Conservation (phyloP, 2,329 filamentous ascomycete species). For the Epichloe aotearoae region DNA sequence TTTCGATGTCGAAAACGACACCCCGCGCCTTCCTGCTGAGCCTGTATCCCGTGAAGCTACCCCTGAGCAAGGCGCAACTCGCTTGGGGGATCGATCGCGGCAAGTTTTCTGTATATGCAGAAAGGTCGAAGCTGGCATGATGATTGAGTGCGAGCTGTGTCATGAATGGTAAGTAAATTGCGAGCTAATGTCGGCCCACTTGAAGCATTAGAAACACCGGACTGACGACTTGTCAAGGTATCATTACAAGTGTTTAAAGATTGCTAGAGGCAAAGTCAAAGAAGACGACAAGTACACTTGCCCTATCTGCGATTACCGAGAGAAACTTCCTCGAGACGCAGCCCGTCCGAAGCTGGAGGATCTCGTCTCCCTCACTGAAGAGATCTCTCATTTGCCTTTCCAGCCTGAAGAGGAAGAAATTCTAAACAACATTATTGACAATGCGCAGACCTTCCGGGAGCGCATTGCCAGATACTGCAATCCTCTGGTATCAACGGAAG, state of each 20-base stretch:
- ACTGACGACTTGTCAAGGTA: slow-evolving; percentile 45
- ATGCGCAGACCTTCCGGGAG: slow-evolving; percentile 70
- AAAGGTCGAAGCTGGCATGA: slow-evolving; percentile 88
- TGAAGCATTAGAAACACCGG: not conserved
- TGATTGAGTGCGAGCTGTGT: slow-evolving; percentile 98
- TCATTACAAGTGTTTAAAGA: slow-evolving; percentile 95
- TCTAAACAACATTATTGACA: slow-evolving; percentile 72
- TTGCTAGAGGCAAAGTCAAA: slow-evolving; percentile 93
- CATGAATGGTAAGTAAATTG: slow-evolving; percentile 70
- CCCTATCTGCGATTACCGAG: slow-evolving; percentile 92
- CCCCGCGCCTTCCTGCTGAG: slow-evolving; percentile 79
- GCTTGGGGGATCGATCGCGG: slow-evolving; percentile 47
- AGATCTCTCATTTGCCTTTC: slow-evolving; percentile 71
- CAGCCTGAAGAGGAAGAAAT: slow-evolving; percentile 91
- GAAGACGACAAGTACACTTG: slow-evolving; percentile 98
- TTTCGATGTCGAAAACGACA: slow-evolving; percentile 76
- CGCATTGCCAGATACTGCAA: slow-evolving; percentile 74
- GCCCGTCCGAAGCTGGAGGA: slow-evolving; percentile 92
- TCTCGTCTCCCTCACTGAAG: slow-evolving; percentile 68
- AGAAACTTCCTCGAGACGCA: slow-evolving; percentile 93
- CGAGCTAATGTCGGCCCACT: slow-evolving; percentile 5
- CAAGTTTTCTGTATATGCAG: slow-evolving; percentile 98
- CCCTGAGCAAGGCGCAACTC: slow-evolving; percentile 37
- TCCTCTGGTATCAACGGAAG: slow-evolving; percentile 64
- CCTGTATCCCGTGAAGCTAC: slow-evolving; percentile 74